phyloP scores from a whole-genome alignment of 805 yeast genomes.

The Candida cerambycidarum region DNA sequence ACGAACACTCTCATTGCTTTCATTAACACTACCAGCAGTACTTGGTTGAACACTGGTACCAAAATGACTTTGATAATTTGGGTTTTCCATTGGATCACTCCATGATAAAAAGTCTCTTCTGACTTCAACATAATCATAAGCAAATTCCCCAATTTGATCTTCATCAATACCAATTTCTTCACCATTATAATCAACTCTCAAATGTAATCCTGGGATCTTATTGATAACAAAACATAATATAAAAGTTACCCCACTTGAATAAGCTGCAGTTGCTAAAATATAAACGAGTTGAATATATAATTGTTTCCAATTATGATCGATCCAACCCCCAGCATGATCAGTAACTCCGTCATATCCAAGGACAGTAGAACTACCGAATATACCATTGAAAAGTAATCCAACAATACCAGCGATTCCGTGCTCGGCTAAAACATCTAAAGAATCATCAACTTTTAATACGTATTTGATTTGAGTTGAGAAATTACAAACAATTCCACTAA shows the following conservation, averaged over 20 bases:
- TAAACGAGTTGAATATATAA: conserved; percentile 88
- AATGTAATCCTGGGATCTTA: conserved; percentile 75
- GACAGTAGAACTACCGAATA: conserved; percentile 85
- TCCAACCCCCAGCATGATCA: conserved; percentile 88
- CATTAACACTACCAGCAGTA: conserved; percentile 3
- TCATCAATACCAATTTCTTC: conserved; percentile 93
- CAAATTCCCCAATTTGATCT: conserved; percentile 97
- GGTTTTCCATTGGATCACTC: conserved; percentile 30
- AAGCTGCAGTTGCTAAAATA: conserved; percentile 71
- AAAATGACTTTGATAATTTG: conserved; percentile 4
- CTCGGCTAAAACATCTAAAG: conserved; percentile 95
- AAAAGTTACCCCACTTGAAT: conserved; percentile 73
- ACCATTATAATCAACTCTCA: conserved; percentile 80
- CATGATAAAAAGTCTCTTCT: conserved; percentile 81
- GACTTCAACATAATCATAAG: conserved; percentile 97
- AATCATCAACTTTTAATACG: conserved; percentile 80
- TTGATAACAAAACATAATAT: conserved; percentile 71
- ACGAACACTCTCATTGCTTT: not conserved
- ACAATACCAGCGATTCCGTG: conserved; percentile 96
- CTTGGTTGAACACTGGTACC: conserved; percentile 5
- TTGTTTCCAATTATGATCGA: conserved; percentile 87
- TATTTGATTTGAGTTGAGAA: conserved; percentile 86
- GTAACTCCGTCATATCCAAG: conserved; percentile 88
- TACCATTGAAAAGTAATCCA: conserved; percentile 84
- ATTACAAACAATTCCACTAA: conserved; percentile 83